Percentiles rank a stretch among this genome's conserved stretches.
phyloP scores from a whole-genome alignment of 768 basidiomycete genomes.

The Gloeophyllum trabeum region DNA sequence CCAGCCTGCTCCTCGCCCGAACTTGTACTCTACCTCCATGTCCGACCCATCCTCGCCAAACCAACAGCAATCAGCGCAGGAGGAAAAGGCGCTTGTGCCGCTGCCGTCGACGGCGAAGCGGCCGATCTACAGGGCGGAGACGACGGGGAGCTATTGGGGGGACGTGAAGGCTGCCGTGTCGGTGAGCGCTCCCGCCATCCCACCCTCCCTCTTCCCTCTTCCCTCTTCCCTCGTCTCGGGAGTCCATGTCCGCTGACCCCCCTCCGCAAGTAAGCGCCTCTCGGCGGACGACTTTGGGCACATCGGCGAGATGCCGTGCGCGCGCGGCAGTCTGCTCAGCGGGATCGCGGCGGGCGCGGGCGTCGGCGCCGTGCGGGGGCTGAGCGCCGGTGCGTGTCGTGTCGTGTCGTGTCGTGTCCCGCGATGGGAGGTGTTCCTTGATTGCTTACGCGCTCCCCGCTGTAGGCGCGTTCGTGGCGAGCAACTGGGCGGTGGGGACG shows the following conservation, averaged over 20 bases:
- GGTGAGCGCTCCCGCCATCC: constrained; percentile 11
- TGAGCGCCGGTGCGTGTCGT: constrained; percentile 44
- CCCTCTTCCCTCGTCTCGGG: no score
- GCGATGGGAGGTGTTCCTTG: no score
- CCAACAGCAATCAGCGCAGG: no score
- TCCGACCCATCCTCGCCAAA: no score
- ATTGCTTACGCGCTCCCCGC: constrained; percentile 3
- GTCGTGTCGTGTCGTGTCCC: no score
- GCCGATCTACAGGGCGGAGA: constrained; percentile 17
- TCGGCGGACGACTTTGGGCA: constrained; percentile 43
- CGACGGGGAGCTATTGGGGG: constrained; percentile 20
- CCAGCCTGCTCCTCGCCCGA: not conserved
- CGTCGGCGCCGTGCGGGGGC: constrained; percentile 61
- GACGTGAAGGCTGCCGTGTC: constrained; percentile 23
- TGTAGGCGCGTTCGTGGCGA: constrained; percentile 52
- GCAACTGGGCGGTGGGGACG: constrained; percentile 72
- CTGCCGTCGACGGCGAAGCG: not conserved
- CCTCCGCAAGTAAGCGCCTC: constrained; percentile 37
- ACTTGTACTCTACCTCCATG: not conserved
- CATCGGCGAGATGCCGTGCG: constrained; percentile 66
- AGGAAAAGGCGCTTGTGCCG: not conserved
- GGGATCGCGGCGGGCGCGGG: constrained; percentile 77
- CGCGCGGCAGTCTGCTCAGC: constrained; percentile 59
- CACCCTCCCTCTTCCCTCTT: not conserved
- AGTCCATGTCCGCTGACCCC: no score